Evolutionary conservation across 208 protist genomes (phyloP).

Genomic region (Trypanosomatidae sp.): DNA sequence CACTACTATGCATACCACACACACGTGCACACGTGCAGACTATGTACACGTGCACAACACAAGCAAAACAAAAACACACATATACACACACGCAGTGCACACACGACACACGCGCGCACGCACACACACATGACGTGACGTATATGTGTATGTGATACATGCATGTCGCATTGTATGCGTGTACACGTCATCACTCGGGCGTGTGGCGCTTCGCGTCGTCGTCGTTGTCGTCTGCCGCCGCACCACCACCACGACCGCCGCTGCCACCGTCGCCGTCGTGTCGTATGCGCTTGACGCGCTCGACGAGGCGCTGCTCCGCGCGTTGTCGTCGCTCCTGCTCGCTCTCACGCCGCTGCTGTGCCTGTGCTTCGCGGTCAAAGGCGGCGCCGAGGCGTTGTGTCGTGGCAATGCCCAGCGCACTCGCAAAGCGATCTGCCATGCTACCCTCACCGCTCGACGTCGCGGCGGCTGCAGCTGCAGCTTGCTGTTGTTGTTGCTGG

Average conservation of each 20-base stretch:
- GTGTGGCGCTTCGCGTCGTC: neutral
- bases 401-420: slow-evolving; percentile 54
- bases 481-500: too few relatives aligned
- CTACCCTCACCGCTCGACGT: slow-evolving; percentile 11
- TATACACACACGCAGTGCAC: too few relatives aligned
- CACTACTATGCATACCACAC: too few relatives aligned
- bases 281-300: slow-evolving; percentile 49
- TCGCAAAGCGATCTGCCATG: slow-evolving; percentile 57
- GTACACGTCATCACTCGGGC: neutral
- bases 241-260: neutral
- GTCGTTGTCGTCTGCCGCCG: neutral
- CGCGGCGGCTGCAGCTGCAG: too few relatives aligned
- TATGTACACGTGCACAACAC: too few relatives aligned
- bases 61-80: too few relatives aligned
- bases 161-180: neutral
- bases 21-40: too few relatives aligned
- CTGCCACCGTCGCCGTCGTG: slow-evolving; percentile 15
- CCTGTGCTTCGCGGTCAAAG: slow-evolving; percentile 41
- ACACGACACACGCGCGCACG: too few relatives aligned
- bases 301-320: slow-evolving; percentile 52
- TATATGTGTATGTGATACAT: neutral
- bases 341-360: slow-evolving; percentile 17
- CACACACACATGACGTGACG: too few relatives aligned
- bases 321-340: slow-evolving; percentile 28
- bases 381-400: slow-evolving; percentile 10